Evolutionary conservation across 352 stramenopile genomes (phyloP).

Genomic region (Phytophthora sp.): DNA sequence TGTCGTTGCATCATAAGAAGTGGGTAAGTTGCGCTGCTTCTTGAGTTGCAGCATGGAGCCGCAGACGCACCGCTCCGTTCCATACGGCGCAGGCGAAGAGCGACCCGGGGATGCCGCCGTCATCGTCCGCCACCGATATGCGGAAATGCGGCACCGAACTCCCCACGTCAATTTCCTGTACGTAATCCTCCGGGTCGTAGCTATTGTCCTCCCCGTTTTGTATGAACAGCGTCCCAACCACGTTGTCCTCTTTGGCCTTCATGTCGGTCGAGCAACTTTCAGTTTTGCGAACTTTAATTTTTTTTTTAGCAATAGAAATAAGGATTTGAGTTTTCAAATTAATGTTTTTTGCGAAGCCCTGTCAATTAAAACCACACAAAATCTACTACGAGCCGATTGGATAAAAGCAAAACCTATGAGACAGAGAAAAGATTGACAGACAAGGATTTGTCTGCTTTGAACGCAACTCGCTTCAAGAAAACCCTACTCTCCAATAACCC

Average conservation of each 20-base stretch:
- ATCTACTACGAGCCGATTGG: too few relatives aligned
- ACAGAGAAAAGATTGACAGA: too few relatives aligned
- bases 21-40: not conserved
- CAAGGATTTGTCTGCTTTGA: too few relatives aligned
- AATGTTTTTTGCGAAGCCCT: too few relatives aligned
- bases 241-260: conserved; percentile 33
- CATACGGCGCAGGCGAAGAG: conserved; percentile 59
- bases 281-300: too few relatives aligned
- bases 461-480: too few relatives aligned
- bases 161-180: conserved; percentile 43
- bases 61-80: conserved; percentile 46
- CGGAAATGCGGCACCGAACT: conserved; percentile 29
- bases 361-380: too few relatives aligned
- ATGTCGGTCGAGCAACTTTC: too few relatives aligned
- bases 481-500: too few relatives aligned
- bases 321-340: too few relatives aligned
- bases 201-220: conserved; percentile 48
- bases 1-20: conserved; percentile 14
- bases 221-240: conserved; percentile 46
- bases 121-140: conserved; percentile 53
- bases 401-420: too few relatives aligned
- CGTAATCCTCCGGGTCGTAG: conserved; percentile 49
- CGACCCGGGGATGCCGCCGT: conserved; percentile 53
- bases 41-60: not conserved
- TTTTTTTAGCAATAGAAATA: too few relatives aligned